These are phyloP conservation scores for Diaporthe ampelina DNA, from an alignment of 2,329 filamentous ascomycete genomes.

Conservation along the genomic window DNA sequence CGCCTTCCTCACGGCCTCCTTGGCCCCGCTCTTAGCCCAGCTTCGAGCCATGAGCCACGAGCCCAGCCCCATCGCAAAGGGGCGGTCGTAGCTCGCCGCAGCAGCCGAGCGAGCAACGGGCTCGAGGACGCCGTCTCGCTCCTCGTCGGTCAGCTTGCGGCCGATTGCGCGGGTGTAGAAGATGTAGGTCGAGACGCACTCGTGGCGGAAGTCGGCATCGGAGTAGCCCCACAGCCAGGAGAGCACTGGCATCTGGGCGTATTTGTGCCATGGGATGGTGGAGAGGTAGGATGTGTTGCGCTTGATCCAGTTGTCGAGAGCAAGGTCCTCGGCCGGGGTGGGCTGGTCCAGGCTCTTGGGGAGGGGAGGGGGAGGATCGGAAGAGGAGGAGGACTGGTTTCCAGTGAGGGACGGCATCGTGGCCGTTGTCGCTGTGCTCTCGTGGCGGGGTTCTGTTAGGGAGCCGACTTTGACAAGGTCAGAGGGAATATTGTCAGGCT, in stretches of 20 bases:
- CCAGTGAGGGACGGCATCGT: neutral
- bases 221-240: conserved; percentile 40
- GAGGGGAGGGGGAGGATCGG: conserved; percentile 37
- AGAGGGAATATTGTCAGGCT: conserved; percentile 11
- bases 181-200: conserved; percentile 37
- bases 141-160: conserved; percentile 34
- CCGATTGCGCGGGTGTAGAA: conserved; percentile 40
- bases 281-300: conserved; percentile 39
- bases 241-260: conserved; percentile 37
- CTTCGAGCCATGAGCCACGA: conserved; percentile 37
- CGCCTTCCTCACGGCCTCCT: neutral
- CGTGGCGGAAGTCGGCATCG: conserved; percentile 38
- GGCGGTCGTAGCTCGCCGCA: conserved; percentile 40
- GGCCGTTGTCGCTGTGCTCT: neutral
- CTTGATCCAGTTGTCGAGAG: conserved; percentile 38
- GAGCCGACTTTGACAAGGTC: conserved; percentile 11
- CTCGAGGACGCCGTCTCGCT: conserved; percentile 39
- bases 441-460: neutral
- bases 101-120: conserved; percentile 34
- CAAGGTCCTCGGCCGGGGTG: conserved; percentile 34
- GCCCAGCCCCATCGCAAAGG: conserved; percentile 33
- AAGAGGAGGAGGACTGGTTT: neutral
- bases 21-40: conserved; percentile 37
- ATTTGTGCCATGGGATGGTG: conserved; percentile 39
- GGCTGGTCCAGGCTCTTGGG: conserved; percentile 38